phyloP scores from a whole-genome alignment of 805 yeast genomes.

The Scheffersomyces lignosus region DNA sequence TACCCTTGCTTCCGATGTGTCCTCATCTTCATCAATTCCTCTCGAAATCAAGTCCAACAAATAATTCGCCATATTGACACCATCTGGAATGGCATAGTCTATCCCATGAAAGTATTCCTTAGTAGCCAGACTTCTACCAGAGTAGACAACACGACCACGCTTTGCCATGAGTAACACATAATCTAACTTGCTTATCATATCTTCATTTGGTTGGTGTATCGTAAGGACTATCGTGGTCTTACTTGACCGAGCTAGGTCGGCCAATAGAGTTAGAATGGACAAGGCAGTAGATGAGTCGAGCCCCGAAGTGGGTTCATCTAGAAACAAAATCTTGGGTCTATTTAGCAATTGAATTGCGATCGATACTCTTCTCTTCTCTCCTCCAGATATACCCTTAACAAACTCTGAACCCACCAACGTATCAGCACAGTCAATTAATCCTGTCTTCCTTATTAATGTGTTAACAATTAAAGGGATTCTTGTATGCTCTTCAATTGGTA shows the following conservation, averaged over 20 bases:
- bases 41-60: constrained; percentile 46
- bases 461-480: constrained; percentile 16
- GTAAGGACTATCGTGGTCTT: constrained; percentile 24
- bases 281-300: constrained; percentile 25
- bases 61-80: constrained; percentile 19
- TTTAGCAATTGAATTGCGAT: constrained; percentile 28
- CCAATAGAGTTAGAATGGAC: constrained; percentile 17
- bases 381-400: constrained; percentile 28
- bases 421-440: constrained; percentile 27
- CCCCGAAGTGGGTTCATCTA: constrained; percentile 31
- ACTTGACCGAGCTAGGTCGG: constrained; percentile 14
- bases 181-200: constrained; percentile 19
- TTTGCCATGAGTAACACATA: constrained; percentile 21
- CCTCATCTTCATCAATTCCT: constrained; percentile 25
- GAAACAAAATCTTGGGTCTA: constrained; percentile 22
- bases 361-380: constrained; percentile 27
- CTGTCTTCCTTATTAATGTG: constrained; percentile 18
- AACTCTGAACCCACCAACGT: constrained; percentile 22
- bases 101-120: constrained; percentile 10
- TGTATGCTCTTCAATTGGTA: constrained; percentile 17
- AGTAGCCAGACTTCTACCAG: constrained; percentile 13
- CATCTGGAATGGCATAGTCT: constrained; percentile 13
- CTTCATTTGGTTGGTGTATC: constrained; percentile 27
- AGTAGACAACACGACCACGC: constrained; percentile 23
- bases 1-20: constrained; percentile 20